These are phyloP conservation scores for Parmelia sp. DNA, from an alignment of 495 filamentous ascomycete genomes.

Conservation along the genomic window DNA sequence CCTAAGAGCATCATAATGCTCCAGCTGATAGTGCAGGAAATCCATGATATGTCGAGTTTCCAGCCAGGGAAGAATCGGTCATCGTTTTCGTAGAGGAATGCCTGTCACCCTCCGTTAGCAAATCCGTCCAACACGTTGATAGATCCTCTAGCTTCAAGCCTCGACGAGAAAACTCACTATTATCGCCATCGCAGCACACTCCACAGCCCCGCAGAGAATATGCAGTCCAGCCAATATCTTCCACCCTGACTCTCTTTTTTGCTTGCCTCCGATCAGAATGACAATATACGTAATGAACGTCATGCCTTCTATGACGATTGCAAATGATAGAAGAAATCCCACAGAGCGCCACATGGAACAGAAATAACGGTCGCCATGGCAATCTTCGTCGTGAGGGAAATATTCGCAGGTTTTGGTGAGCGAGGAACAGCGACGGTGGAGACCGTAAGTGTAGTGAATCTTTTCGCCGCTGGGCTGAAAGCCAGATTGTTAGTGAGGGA, in stretches of 20 bases:
- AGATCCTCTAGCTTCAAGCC: background rate
- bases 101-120: slow-evolving; percentile 38
- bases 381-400: slow-evolving; percentile 60
- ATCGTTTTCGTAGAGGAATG: slow-evolving; percentile 78
- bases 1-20: slow-evolving; percentile 56
- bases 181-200: slow-evolving; percentile 66
- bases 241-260: slow-evolving; percentile 70
- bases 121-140: background rate
- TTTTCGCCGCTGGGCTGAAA: slow-evolving; percentile 37
- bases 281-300: slow-evolving; percentile 67
- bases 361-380: slow-evolving; percentile 69
- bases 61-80: slow-evolving; percentile 82
- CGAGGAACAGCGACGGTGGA: slow-evolving; percentile 73
- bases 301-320: slow-evolving; percentile 67
- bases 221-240: slow-evolving; percentile 61
- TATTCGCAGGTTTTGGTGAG: slow-evolving; percentile 48
- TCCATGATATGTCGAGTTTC: slow-evolving; percentile 70
- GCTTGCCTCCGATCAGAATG: slow-evolving; percentile 68
- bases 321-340: slow-evolving; percentile 79
- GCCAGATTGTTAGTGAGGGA: background rate
- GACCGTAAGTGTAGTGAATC: slow-evolving; percentile 65
- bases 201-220: slow-evolving; percentile 50
- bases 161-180: slow-evolving; percentile 54
- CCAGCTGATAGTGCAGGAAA: slow-evolving; percentile 71
- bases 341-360: slow-evolving; percentile 87